These are phyloP conservation scores for Aspergillus japonicus DNA, from an alignment of 2,329 filamentous ascomycete genomes.

Conservation along the genomic window DNA sequence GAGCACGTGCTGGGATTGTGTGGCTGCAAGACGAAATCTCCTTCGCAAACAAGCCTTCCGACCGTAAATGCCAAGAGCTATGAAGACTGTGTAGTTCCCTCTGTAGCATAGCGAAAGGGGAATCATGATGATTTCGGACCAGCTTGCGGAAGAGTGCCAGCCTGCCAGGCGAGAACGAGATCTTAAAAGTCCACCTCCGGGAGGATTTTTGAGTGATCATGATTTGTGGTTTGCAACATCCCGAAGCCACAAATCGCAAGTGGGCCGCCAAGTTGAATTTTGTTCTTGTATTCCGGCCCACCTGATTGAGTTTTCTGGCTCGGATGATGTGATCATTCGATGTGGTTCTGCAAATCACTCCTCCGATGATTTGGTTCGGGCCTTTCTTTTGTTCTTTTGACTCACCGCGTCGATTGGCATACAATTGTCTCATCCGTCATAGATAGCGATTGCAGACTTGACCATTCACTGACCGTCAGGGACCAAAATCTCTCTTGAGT, in stretches of 20 bases:
- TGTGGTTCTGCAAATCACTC: constrained; percentile 16
- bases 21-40: background rate
- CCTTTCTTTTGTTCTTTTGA: constrained; percentile 12
- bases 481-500: constrained; percentile 1
- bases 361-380: constrained; percentile 19
- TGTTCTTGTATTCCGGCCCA: constrained; percentile 13
- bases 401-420: constrained; percentile 17
- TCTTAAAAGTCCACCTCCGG: background rate
- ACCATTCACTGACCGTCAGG: background rate
- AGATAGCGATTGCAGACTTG: background rate
- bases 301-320: constrained; percentile 19
- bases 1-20: background rate
- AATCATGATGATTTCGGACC: background rate
- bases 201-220: background rate
- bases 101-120: too few relatives aligned
- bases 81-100: too few relatives aligned
- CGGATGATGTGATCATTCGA: constrained; percentile 20
- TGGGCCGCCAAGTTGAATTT: background rate
- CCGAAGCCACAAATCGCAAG: background rate
- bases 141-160: background rate
- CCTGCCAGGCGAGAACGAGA: background rate
- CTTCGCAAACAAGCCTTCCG: background rate
- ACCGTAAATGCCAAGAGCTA: background rate
- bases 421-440: background rate
- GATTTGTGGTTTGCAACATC: background rate